Evolutionary conservation across 805 yeast species (phyloP).

Genomic region (Candida bentonensis): DNA sequence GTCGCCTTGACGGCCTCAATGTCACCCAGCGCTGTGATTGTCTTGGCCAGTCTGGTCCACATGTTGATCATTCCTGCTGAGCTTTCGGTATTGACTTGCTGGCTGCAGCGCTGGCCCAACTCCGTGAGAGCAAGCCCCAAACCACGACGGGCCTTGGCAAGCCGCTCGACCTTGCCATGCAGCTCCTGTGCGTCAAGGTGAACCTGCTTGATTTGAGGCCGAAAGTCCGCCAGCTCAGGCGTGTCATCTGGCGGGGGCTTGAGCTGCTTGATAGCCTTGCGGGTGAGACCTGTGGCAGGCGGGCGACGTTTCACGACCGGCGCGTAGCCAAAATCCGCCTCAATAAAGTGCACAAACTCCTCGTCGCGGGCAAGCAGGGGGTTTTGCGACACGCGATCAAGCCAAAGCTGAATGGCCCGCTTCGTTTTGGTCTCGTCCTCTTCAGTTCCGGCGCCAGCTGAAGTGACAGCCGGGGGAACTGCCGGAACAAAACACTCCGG

Average conservation of each 20-base stretch:
- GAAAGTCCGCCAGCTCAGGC: conserved; percentile 62
- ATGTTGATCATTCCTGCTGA: conserved; percentile 49
- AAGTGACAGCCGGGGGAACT: conserved; percentile 58
- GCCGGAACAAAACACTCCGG: conserved; percentile 91
- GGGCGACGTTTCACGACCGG: conserved; percentile 46
- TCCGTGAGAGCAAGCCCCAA: conserved; percentile 46
- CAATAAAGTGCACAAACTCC: conserved; percentile 74
- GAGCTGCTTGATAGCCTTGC: conserved; percentile 84
- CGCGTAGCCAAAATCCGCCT: conserved; percentile 55
- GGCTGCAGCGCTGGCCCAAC: conserved; percentile 27
- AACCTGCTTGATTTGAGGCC: conserved; percentile 73
- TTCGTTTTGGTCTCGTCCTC: conserved; percentile 55
- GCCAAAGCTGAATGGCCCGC: conserved; percentile 68
- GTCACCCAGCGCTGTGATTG: conserved; percentile 60
- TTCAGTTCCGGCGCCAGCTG: conserved; percentile 72
- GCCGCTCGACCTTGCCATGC: conserved; percentile 41
- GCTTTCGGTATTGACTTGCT: conserved; percentile 7
- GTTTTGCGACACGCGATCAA: conserved; percentile 53
- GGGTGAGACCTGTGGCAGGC: conserved; percentile 72
- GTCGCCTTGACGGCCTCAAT: conserved; percentile 57
- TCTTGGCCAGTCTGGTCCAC: conserved; percentile 69
- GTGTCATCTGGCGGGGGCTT: conserved; percentile 86
- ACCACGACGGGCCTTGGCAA: conserved; percentile 29
- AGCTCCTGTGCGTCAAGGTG: conserved; percentile 43
- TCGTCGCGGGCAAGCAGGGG: conserved; percentile 79